A percentile compares a stretch with the other conserved stretches of the same genome.
Conservation (phyloP, 2,329 filamentous ascomycete genomes). For the Blastomyces emzantsi region DNA sequence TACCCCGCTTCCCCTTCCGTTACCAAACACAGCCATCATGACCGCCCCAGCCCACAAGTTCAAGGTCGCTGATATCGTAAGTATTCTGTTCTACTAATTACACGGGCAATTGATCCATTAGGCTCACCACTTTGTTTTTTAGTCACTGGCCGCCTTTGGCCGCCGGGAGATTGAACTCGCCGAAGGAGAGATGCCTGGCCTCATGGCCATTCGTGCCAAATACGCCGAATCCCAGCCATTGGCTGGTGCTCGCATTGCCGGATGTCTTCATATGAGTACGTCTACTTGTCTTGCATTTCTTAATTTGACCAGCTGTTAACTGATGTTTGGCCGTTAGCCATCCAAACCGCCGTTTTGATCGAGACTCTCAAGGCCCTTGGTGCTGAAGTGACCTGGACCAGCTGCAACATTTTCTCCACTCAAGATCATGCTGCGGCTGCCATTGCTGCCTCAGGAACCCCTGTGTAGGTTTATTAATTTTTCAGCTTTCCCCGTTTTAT, state of each 20-base stretch:
- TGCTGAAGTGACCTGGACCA: constrained; percentile 97
- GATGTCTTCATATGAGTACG: constrained; percentile 94
- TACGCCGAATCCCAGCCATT: constrained; percentile 91
- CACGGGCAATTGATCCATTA: constrained; percentile 10
- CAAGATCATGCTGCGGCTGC: constrained; percentile 97
- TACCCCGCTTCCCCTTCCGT: constrained; percentile 10
- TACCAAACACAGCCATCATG: constrained; percentile 40
- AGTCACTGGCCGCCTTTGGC: constrained; percentile 90
- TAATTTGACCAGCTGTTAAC: constrained; percentile 14
- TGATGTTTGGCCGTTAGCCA: constrained; percentile 45
- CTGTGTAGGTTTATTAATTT: constrained; percentile 49
- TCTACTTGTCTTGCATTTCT: constrained; percentile 17
- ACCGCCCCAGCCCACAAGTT: constrained; percentile 78
- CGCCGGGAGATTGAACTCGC: constrained; percentile 98
- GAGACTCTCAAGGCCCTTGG: constrained; percentile 92
- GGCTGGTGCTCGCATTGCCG: constrained; percentile 88
- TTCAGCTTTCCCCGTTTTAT: neutral
- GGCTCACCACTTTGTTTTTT: constrained; percentile 11
- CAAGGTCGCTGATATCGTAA: constrained; percentile 93
- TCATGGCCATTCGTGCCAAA: constrained; percentile 89
- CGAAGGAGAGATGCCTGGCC: constrained; percentile 93
- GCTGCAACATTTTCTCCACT: constrained; percentile 99
- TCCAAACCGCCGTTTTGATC: constrained; percentile 98
- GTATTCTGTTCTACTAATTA: constrained; percentile 20
- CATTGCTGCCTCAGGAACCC: constrained; percentile 86